These are phyloP conservation scores for Gonapodya sp. DNA, from an alignment of 192 early-diverging fungal genomes.

Conservation along the genomic window DNA sequence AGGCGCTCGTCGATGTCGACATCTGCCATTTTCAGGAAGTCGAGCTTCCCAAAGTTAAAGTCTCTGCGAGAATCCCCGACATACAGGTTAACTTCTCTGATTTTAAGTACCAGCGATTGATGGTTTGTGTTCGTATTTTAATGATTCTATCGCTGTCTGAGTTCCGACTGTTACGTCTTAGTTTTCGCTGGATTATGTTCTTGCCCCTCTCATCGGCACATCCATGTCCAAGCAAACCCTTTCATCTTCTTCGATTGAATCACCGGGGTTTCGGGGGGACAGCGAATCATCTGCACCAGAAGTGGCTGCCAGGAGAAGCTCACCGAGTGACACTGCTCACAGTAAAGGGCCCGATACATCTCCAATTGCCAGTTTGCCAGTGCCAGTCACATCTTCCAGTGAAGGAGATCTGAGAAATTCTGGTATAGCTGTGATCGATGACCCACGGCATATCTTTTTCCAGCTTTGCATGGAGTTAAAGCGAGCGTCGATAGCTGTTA, in stretches of 20 bases:
- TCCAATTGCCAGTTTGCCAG: too few relatives aligned
- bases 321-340: too few relatives aligned
- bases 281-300: too few relatives aligned
- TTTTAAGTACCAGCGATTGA: conserved; percentile 82
- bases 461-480: conserved; percentile 57
- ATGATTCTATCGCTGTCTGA: background rate
- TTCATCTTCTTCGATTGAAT: background rate
- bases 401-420: background rate
- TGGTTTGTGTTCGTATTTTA: conserved; percentile 38
- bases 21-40: conserved; percentile 73
- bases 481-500: conserved; percentile 56
- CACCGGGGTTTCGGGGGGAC: too few relatives aligned
- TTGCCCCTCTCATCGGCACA: background rate
- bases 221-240: background rate
- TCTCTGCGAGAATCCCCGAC: conserved; percentile 72
- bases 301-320: too few relatives aligned
- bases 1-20: conserved; percentile 69
- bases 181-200: background rate
- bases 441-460: conserved; percentile 1
- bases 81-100: conserved; percentile 87
- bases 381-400: too few relatives aligned
- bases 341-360: too few relatives aligned
- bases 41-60: conserved; percentile 60
- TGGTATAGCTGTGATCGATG: too few relatives aligned
- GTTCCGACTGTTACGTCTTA: too few relatives aligned